phyloP scores from a whole-genome alignment of 805 yeast genomes.

The Nakazawaea wickerhamii region DNA sequence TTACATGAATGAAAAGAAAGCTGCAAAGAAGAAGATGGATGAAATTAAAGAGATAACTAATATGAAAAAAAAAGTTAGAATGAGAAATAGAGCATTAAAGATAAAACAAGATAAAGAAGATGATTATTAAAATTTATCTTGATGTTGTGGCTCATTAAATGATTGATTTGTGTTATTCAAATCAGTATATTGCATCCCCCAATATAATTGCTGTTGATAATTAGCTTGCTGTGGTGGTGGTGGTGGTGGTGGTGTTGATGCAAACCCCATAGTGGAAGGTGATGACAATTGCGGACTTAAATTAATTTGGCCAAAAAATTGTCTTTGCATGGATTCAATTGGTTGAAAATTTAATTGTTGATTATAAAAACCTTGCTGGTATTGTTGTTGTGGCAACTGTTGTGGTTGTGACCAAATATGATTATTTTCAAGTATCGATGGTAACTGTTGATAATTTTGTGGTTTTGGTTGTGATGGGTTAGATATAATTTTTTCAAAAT shows the following conservation, averaged over 20 bases:
- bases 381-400: not conserved
- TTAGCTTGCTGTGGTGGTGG: not conserved
- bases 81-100: conserved; percentile 2
- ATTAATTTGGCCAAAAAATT: not conserved
- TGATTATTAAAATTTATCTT: not conserved
- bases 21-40: conserved; percentile 40
- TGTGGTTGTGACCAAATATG: not conserved
- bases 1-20: conserved; percentile 41
- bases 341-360: no score
- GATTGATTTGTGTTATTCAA: no score
- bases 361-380: not conserved
- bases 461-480: not conserved
- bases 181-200: no score
- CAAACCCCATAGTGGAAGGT: not conserved
- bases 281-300: not conserved
- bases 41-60: conserved; percentile 42
- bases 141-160: not conserved
- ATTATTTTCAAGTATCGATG: not conserved
- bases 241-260: conserved; percentile 1
- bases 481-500: not conserved
- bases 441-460: not conserved
- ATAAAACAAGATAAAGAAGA: not conserved
- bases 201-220: no score
- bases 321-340: no score
- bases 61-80: conserved; percentile 30